Percentiles rank a stretch among this genome's conserved stretches.
Conservation (phyloP, 2,329 filamentous ascomycete species). For the Fusarium fracticaudum region DNA sequence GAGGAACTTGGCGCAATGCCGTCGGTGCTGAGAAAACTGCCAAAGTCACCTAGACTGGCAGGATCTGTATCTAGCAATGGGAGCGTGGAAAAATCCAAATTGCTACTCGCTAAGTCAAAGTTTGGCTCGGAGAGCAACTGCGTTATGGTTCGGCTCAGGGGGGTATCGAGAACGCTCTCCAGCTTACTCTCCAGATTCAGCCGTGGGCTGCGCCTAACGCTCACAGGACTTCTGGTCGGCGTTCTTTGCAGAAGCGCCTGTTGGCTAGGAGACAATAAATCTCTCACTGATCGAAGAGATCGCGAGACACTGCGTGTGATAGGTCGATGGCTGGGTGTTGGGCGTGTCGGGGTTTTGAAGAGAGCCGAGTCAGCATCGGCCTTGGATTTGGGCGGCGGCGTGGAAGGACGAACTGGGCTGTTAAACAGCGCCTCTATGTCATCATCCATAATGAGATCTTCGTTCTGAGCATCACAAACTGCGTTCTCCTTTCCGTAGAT, state of each 20-base stretch:
- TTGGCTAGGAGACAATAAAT: slow-evolving; percentile 57
- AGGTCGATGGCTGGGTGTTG: slow-evolving; percentile 68
- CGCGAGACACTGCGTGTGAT: slow-evolving; percentile 69
- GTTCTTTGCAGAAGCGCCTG: slow-evolving; percentile 57
- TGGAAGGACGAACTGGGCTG: slow-evolving; percentile 61
- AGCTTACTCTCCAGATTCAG: slow-evolving; percentile 52
- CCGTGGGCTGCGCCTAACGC: slow-evolving; percentile 56
- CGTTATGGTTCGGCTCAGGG: slow-evolving; percentile 70
- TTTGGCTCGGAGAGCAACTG: slow-evolving; percentile 69
- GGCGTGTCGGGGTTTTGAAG: slow-evolving; percentile 72
- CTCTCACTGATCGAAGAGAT: slow-evolving; percentile 60
- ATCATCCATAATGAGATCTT: slow-evolving; percentile 53
- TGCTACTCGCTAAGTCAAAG: slow-evolving; percentile 54
- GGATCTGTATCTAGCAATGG: slow-evolving; percentile 52
- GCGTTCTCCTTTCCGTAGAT: slow-evolving; percentile 58
- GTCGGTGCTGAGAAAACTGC: slow-evolving; percentile 59
- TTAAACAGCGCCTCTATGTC: slow-evolving; percentile 74
- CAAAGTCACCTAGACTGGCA: slow-evolving; percentile 56
- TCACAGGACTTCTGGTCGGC: slow-evolving; percentile 54
- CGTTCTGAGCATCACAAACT: slow-evolving; percentile 54
- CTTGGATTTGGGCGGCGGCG: slow-evolving; percentile 61
- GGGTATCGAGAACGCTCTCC: slow-evolving; percentile 58
- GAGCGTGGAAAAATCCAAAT: slow-evolving; percentile 56
- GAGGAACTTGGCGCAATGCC: slow-evolving; percentile 60
- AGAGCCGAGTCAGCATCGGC: slow-evolving; percentile 50